Evolutionary conservation across 306 rosid species (phyloP).

Genomic region (Oemleria cerasiformis): DNA sequence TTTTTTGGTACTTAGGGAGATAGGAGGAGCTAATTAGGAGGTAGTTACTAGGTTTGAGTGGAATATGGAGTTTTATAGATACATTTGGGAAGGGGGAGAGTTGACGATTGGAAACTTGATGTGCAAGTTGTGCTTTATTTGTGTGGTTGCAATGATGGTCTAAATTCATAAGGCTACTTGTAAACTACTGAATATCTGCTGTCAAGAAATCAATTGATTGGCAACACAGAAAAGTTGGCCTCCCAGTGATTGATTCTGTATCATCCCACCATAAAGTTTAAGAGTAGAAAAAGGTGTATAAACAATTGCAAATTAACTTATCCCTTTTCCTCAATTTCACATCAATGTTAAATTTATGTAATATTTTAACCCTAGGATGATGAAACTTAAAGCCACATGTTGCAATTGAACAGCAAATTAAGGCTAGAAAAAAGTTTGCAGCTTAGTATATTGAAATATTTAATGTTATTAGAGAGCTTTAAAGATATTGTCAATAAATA

Average conservation of each 20-base stretch:
- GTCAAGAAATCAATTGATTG: slow-evolving; percentile 33
- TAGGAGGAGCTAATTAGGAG: not conserved
- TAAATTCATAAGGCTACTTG: slow-evolving; percentile 29
- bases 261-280: not conserved
- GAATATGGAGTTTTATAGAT: slow-evolving; percentile 19
- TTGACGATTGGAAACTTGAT: slow-evolving; percentile 23
- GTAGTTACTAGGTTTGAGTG: not conserved
- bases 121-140: slow-evolving; percentile 27
- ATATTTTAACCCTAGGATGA: not conserved
- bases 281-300: not conserved
- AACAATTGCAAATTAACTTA: not conserved
- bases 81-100: not conserved
- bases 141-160: slow-evolving; percentile 4
- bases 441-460: not conserved
- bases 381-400: not conserved
- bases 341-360: not conserved
- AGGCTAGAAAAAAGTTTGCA: not conserved
- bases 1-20: not conserved
- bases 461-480: not conserved
- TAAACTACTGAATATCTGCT: slow-evolving; percentile 21
- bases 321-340: not conserved
- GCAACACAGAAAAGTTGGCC: slow-evolving; percentile 28
- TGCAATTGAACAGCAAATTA: not conserved
- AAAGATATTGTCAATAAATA: no score
- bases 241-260: slow-evolving; percentile 5